Conservation (phyloP, 1,139 yeast genomes). For the Candida smagusa region DNA sequence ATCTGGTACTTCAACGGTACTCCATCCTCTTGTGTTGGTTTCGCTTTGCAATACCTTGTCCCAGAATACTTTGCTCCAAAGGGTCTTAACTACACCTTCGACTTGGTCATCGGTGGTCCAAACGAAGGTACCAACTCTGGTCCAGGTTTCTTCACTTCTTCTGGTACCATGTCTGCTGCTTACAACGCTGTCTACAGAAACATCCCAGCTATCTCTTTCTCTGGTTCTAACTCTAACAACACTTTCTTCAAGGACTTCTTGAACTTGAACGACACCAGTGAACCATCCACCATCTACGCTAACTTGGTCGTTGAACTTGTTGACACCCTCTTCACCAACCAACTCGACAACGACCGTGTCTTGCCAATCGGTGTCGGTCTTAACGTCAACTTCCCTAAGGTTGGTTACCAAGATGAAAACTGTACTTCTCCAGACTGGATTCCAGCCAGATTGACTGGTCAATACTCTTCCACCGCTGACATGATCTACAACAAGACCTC, state of each 20-base stretch:
- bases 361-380: slow-evolving; percentile 46
- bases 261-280: slow-evolving; percentile 28
- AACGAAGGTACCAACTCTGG: slow-evolving; percentile 45
- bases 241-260: slow-evolving; percentile 39
- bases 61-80: slow-evolving; percentile 32
- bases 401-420: slow-evolving; percentile 28
- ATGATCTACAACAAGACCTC: slow-evolving; percentile 30
- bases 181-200: slow-evolving; percentile 43
- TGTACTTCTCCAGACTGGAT: slow-evolving; percentile 40
- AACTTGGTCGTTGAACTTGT: slow-evolving; percentile 36
- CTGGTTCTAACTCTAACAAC: slow-evolving; percentile 43
- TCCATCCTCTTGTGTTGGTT: slow-evolving; percentile 44
- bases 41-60: slow-evolving; percentile 40
- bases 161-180: slow-evolving; percentile 48
- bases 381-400: slow-evolving; percentile 47
- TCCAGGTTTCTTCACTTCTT: slow-evolving; percentile 38
- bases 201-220: slow-evolving; percentile 42
- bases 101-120: slow-evolving; percentile 46
- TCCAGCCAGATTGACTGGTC: slow-evolving; percentile 39
- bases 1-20: slow-evolving; percentile 52
- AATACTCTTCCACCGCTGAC: slow-evolving; percentile 27
- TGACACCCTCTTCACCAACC: slow-evolving; percentile 28
- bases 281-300: slow-evolving; percentile 43
- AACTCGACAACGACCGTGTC: slow-evolving; percentile 26
- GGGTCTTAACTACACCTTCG: slow-evolving; percentile 27